Evolutionary conservation across 2,329 filamentous ascomycete genomes (phyloP), one percentile per base, ranked within the genome.

Genomic region (Nemania diffusa): DNA sequence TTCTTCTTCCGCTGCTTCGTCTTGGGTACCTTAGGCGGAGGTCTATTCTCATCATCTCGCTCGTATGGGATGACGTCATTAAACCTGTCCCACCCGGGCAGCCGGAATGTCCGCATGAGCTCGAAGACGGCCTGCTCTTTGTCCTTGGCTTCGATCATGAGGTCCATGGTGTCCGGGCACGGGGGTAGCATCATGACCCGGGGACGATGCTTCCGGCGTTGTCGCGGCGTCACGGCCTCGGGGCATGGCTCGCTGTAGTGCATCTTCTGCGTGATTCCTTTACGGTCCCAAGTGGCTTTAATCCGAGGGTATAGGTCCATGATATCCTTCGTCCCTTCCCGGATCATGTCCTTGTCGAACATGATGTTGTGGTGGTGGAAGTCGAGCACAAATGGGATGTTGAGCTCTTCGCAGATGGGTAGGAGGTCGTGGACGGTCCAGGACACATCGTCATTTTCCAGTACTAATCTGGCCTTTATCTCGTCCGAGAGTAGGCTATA

Each of bases 111-210:
- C 24, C 91, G 87, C 94, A 97, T 97, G 20, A 98, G 84, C 71
- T 97, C 93, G 74, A 98, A 97, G 0, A 97, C 93, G 0, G 95
- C 94, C 79, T 98, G 95, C 78, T 98, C 95, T 79, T 98, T 98
- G 76, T 97, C 95, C 78, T 98, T 98, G 55, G 95, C 95, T 81
- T 98, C 95, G 67, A 98, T 97, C 95, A 98, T 98, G n/a, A 98
- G 84, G 76, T 97, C 95, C 91, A 97, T 96, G 34, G 91, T 90
- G 0, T 88, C 82, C 3, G 90, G 85, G 74, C 95, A 97, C 0
- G 95, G 94, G 0, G 95, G 95, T 0, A 98, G 80, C 0, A 90
- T 92, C 71, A 85, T 85, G 1, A 97, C 93, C 8, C 95, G 87
- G 0, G 93, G 86, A 40, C 90, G 93, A 76, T 98, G 95, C 79